phyloP scores from a whole-genome alignment of 352 stramenopile genomes.

The Blastocystis sp. region DNA sequence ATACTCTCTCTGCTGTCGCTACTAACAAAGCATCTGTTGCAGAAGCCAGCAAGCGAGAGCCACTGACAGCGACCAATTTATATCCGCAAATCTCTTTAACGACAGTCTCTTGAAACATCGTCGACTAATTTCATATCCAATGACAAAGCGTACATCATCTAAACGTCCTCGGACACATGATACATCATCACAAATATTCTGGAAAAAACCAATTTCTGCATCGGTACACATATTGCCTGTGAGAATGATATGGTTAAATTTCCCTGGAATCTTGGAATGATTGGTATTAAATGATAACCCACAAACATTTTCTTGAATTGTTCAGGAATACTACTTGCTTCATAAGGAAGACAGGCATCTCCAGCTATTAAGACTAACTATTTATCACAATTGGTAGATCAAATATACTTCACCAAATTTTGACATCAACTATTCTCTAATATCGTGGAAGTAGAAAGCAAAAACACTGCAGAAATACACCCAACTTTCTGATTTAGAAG shows the following conservation, averaged over 20 bases:
- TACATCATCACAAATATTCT: conserved; percentile 18
- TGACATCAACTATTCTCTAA: conserved; percentile 34
- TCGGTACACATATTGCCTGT: conserved; percentile 45
- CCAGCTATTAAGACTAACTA: conserved; percentile 53
- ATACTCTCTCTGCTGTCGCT: neutral
- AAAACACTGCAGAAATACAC: neutral
- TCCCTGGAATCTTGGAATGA: conserved; percentile 31
- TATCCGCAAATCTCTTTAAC: neutral
- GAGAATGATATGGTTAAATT: conserved; percentile 46
- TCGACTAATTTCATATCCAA: neutral
- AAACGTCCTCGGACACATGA: neutral
- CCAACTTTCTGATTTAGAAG: neutral
- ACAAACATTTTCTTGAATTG: conserved; percentile 60
- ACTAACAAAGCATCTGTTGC: neutral
- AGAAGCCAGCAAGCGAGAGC: neutral
- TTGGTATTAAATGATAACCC: neutral
- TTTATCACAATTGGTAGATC: neutral
- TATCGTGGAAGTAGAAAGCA: neutral
- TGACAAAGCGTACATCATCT: neutral
- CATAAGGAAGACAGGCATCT: conserved; percentile 43
- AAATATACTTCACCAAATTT: conserved; percentile 61
- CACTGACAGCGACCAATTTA: conserved; percentile 19
- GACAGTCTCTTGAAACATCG: neutral
- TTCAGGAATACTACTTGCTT: conserved; percentile 4
- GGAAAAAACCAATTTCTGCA: conserved; percentile 2